Evolutionary conservation across 495 filamentous ascomycete species (phyloP), one percentile per base, ranked within the genome.

Genomic region (Pyronema omphalodes): DNA sequence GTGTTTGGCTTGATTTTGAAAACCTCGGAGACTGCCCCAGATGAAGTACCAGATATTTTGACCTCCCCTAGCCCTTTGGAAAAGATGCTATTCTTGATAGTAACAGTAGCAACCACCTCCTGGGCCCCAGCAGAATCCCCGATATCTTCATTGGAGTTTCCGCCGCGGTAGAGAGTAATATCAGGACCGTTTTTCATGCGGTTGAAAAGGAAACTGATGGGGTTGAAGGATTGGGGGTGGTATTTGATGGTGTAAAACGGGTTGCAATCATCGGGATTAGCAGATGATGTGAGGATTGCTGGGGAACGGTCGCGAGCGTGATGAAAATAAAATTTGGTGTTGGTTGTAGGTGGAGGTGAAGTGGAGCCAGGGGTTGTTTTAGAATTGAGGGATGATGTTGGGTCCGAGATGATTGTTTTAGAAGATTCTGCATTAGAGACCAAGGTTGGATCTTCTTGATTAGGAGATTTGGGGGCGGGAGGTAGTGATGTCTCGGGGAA

Each of bases 151-250:
- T 50, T 12, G 3, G 47, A 11, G 3, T 50, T 34, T 34, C 19
- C 47, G 47, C 47, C 47, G 7, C 47, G 47, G 47, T 50, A 50
- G 8, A 50, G 19, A 9, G 47, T 50, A 5, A 50, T 36, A 19
- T 50, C 47, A 12, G 47, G 47, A 4, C 12, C 23, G 12, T 1
- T n/a, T 29, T 29, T 29, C 47, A 3, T 9, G 47, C 47, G 1
- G 23, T 29, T 4, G 12, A 23, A 23, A 8, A 50, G 47, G 18
- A 19, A 36, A 3, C 9, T 36, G 11, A 19, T 34, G 29, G 18
- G 29, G 23, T 29, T 29, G 23, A 29, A 1, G 23, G 5, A 29
- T 12, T 12, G 47, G 23, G 23, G 47, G 11, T 50, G 47, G 29
- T 50, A 11, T 12, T 19, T 12, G 18, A 35, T 8, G 18, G 29